Evolutionary conservation across 2,329 filamentous ascomycete genomes (phyloP).

Genomic region (Hysterium pulicare): DNA sequence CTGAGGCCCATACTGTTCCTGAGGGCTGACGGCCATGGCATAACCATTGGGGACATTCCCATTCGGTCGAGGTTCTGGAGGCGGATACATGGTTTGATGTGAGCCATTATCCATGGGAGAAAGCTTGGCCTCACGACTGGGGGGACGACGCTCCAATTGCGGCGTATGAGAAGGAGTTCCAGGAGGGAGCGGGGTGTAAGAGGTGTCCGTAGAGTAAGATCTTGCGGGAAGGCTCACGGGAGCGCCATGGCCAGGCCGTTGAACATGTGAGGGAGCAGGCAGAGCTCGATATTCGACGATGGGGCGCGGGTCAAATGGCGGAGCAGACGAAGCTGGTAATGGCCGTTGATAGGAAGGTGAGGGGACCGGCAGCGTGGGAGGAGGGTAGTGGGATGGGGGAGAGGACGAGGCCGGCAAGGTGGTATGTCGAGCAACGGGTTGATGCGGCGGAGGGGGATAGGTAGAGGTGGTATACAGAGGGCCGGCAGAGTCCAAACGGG

Average conservation of each 20-base stretch:
- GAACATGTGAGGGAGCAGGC: slow-evolving; percentile 23
- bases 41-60: slow-evolving; percentile 33
- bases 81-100: slow-evolving; percentile 29
- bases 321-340: slow-evolving; percentile 29
- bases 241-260: slow-evolving; percentile 29
- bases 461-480: slow-evolving; percentile 33
- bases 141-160: slow-evolving; percentile 22
- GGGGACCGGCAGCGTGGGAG: slow-evolving; percentile 7
- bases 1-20: slow-evolving; percentile 29
- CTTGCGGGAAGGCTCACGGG: slow-evolving; percentile 26
- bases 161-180: slow-evolving; percentile 22
- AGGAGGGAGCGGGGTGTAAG: slow-evolving; percentile 27
- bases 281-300: slow-evolving; percentile 24
- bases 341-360: slow-evolving; percentile 22
- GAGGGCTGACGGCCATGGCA: slow-evolving; percentile 18
- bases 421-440: slow-evolving; percentile 24
- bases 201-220: slow-evolving; percentile 29
- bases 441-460: slow-evolving; percentile 25
- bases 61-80: slow-evolving; percentile 32
- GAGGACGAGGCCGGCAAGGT: slow-evolving; percentile 30
- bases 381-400: slow-evolving; percentile 21
- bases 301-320: slow-evolving; percentile 31
- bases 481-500: slow-evolving; percentile 37
- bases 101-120: slow-evolving; percentile 34
- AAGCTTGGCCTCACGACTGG: slow-evolving; percentile 24